Evolutionary conservation across 441 rosid genomes (phyloP).

Genomic region (Erodium moschatum): DNA sequence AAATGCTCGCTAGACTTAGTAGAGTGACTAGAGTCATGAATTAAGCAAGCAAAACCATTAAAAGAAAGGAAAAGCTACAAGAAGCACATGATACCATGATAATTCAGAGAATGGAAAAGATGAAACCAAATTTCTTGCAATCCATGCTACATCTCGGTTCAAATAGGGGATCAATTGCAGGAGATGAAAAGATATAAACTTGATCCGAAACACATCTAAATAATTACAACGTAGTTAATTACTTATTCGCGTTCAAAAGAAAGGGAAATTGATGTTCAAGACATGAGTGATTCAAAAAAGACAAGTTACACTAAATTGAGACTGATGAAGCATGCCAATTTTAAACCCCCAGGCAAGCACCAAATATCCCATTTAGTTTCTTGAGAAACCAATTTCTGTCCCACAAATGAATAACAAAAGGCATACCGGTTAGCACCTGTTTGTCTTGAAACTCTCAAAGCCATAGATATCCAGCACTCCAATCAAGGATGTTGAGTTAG

Average conservation of each 20-base stretch:
- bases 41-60: constrained; percentile 20
- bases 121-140: not conserved
- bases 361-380: constrained; percentile 11
- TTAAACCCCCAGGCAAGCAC: constrained; percentile 11
- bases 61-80: not conserved
- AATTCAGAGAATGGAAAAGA: constrained; percentile 1
- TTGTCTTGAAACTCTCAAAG: constrained; percentile 95
- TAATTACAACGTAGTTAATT: not conserved
- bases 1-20: not conserved
- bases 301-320: not conserved
- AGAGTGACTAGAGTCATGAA: constrained; percentile 19
- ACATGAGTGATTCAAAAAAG: not conserved
- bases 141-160: not conserved
- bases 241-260: not conserved
- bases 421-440: constrained; percentile 98
- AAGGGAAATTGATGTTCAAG: not conserved
- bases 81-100: not conserved
- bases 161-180: not conserved
- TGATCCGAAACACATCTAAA: not conserved
- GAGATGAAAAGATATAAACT: not conserved
- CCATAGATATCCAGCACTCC: constrained; percentile 88
- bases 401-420: constrained; percentile 45
- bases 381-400: constrained; percentile 23
- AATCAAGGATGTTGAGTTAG: constrained; percentile 62
- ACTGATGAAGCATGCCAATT: not conserved